Evolutionary conservation across 148 eudicot species (phyloP), one percentile per base, ranked within the genome.

Genomic region (Diospyros kaki): DNA sequence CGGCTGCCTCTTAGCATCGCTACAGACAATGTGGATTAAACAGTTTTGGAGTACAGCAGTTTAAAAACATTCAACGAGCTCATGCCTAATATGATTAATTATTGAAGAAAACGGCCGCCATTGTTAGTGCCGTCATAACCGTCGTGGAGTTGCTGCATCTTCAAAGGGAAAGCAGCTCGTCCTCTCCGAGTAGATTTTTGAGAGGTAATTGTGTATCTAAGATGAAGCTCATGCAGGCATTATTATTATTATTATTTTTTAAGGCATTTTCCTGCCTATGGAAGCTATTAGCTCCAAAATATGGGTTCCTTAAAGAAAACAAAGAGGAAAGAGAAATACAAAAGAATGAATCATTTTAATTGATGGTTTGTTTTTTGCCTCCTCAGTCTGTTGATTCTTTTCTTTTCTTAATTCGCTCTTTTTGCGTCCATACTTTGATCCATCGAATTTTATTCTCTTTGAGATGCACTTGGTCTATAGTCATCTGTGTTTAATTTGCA

Each of bases 1-100:
- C 77, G 12, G 73, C 17, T 40, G 76, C 83, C 71, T 77, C 72
- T 1, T 82, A 76, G 85, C 46, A 72, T 59, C 39, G 58, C 51
- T 18, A 54, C 13, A 38, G 11, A 11, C 43, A 61, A 44, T 41
- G 71, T 48, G 55, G 71, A 28, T 68, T 3, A 9, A 68, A 17
- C 56, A 39, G 13, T 41, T 8, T 43, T 42, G 9, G 28, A 18
- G 56, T 18, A 68, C 15, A 50, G 13, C 7, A 46, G 66, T 60
- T 45, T 7, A 18, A 28, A 28, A 74, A 58, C 14, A 39, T 40
- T 53, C 41, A 74, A 45, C 41, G 13, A 10, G 43, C 48, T 40
- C 60, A 40, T 55, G 54, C 44, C 41, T 10, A 42, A n/a, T 38
- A 38, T 28, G 28, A 28, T 54, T 48, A 52, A 17, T 39, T 43